These are phyloP conservation scores for Suillus variegatus DNA, from an alignment of 768 basidiomycete species.

Conservation along the genomic window DNA sequence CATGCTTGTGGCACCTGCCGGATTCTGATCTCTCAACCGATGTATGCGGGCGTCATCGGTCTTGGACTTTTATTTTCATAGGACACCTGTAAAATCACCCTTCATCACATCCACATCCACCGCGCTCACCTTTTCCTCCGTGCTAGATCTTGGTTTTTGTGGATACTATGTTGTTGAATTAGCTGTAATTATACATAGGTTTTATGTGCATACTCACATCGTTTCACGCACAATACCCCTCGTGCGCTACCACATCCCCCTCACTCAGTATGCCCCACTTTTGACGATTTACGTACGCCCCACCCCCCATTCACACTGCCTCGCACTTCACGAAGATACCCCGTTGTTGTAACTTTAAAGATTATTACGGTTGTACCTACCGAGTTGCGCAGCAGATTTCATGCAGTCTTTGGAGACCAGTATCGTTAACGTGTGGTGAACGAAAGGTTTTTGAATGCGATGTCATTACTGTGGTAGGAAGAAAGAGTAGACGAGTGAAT, in stretches of 20 bases:
- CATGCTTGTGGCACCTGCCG: conserved; percentile 34
- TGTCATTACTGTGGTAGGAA: background rate
- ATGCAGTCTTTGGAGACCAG: conserved; percentile 35
- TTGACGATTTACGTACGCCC: conserved; percentile 34
- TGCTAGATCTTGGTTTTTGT: conserved; percentile 33
- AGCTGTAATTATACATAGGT: conserved; percentile 31
- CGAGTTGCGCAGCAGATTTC: conserved; percentile 35
- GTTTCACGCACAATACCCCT: conserved; percentile 13
- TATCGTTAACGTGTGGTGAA: background rate
- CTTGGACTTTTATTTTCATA: conserved; percentile 22
- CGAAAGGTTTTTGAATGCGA: background rate
- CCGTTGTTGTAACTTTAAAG: conserved; percentile 34
- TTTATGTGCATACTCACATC: conserved; percentile 32
- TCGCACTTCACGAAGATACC: conserved; percentile 36
- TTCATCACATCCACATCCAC: conserved; percentile 22
- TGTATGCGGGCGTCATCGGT: conserved; percentile 35
- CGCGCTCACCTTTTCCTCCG: conserved; percentile 23
- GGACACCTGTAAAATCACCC: conserved; percentile 30
- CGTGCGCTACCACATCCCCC: conserved; percentile 25
- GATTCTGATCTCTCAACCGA: conserved; percentile 33
- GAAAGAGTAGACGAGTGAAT: background rate
- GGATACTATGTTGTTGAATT: conserved; percentile 40
- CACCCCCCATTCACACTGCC: conserved; percentile 9
- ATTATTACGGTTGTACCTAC: conserved; percentile 30
- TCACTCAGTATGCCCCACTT: conserved; percentile 23